Base-by-base conservation (phyloP, 805 yeast genomes). In the Clavispora phyllophila region DNA sequence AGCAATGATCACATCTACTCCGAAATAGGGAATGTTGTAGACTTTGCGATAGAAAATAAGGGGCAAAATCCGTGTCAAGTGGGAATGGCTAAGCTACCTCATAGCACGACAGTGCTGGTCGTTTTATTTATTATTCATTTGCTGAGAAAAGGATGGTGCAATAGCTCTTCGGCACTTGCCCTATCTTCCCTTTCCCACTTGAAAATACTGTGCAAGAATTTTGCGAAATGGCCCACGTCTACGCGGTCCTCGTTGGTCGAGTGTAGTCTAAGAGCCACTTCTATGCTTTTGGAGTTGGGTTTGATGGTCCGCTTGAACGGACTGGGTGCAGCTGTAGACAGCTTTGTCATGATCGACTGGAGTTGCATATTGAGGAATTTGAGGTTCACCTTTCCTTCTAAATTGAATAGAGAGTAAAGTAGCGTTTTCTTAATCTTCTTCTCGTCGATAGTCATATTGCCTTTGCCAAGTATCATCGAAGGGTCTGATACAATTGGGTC, bases 331-430 rank as follows among this genome's bases (percentile, higher is more conserved):
- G 18, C 13, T 27, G 27, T 9, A 24, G 24, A n/a, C 44, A 42
- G 8, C 43, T 37, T n/a, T 33, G 10, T 19, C 43, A 47, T 34
- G n/a, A 19, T 24, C 8, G 50, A 50, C 35, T 49, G 57, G 12
- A 55, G 49, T 41, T 59, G 58, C 29, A 53, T 47, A 33, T 66
- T 66, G 39, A 70, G 52, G 37, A 60, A 57, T 24, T 58, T 60
- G 26, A 68, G 46, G 41, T 66, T 68, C 28, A 69, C 48, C 40
- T 63, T 67, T 5, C 75, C 75, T 26, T 64, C 63, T 20, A 55
- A 43, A 42, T 67, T 71, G 45, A 70, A 70, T 14, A 70, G 48
- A 3, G 65, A 63, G 43, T 60, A 68, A n/a, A 70, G 51, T 12
- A 66, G 48, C 0, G 72, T 63, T 40, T 58, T 65, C 43, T 60